Conservation (phyloP, 2,329 filamentous ascomycete genomes). For the Drechslerella dactyloides region DNA sequence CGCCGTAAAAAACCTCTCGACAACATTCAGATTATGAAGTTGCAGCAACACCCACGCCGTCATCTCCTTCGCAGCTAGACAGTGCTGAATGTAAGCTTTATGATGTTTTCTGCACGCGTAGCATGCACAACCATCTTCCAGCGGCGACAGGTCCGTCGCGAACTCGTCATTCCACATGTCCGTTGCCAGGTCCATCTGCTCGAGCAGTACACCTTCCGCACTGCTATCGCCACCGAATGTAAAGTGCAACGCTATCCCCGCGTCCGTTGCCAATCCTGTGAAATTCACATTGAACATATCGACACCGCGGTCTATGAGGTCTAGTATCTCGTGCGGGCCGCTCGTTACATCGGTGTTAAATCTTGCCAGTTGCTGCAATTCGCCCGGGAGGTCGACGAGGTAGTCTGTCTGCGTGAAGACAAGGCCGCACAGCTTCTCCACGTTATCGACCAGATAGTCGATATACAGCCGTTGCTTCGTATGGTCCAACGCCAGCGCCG, state of each 20-base stretch:
- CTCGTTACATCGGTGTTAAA: constrained; percentile 73
- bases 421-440: constrained; percentile 68
- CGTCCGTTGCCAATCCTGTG: constrained; percentile 75
- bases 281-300: constrained; percentile 83
- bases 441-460: constrained; percentile 71
- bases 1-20: constrained; percentile 74
- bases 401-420: constrained; percentile 73
- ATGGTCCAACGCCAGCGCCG: constrained; percentile 76
- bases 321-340: constrained; percentile 77
- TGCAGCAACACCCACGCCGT: constrained; percentile 92
- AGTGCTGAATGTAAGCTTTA: constrained; percentile 83
- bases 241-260: constrained; percentile 83
- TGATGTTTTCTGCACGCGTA: constrained; percentile 85
- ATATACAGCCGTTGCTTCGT: constrained; percentile 81
- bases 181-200: constrained; percentile 67
- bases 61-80: constrained; percentile 93
- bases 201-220: constrained; percentile 41
- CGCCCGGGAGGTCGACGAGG: constrained; percentile 69
- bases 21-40: constrained; percentile 81
- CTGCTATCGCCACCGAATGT: constrained; percentile 64
- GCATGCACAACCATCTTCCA: constrained; percentile 73
- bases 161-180: constrained; percentile 76
- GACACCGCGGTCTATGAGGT: constrained; percentile 75
- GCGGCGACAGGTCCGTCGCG: constrained; percentile 68
- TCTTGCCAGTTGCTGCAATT: constrained; percentile 70